Base-by-base conservation (phyloP, 495 filamentous ascomycete species). In the Tetracladium setigerum region DNA sequence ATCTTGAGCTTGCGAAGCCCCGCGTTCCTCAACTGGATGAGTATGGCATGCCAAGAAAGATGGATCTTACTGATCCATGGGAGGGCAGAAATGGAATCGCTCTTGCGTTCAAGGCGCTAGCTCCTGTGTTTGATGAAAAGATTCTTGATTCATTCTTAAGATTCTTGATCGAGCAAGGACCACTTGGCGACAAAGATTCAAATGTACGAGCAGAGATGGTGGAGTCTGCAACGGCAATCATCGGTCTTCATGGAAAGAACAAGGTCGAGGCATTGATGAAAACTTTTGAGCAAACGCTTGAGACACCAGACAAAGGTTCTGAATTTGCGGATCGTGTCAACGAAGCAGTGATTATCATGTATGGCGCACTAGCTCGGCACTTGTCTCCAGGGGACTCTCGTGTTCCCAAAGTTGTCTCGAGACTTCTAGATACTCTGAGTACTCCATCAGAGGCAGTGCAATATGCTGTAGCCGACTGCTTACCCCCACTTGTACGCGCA, bases 381-480 rank as follows among this genome's bases (percentile, higher is more conserved):
- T 69, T 98, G 35, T 82, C 84, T 50, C 67, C 80, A 2, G 87
- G 89, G 6, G 92, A 98, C 60, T 65, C 77, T 43, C 87, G 92
- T 47, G 74, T 97, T 35, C 87, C 87, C 7, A 79, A 82, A 10
- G 91, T 96, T 39, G 78, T 97, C 27, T 80, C 87, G 49, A 78
- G 87, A 46, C 70, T 98, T 14, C 75, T 97, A 30, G 78, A 76
- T 17, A 94, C 94, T 5, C 72, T 98, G 22, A 87, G 83, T 57
- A 97, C 91, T 8, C 92, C 92, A n/a, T 96, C 91, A 3, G 92
- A 98, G 61, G 84, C 85, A 8, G 92, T 98, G 3, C 92, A 98
- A 62, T 95, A 92, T 57, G 92, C 92, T 17, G 88, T 96, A 12
- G 88, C 92, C 5, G 86, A 88, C 50, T 98, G 92, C 59, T 70